Percentiles rank a stretch among this genome's conserved stretches.
Evolutionary conservation across 768 basidiomycete species (phyloP).

Genomic region (Chalciporus piperatus): DNA sequence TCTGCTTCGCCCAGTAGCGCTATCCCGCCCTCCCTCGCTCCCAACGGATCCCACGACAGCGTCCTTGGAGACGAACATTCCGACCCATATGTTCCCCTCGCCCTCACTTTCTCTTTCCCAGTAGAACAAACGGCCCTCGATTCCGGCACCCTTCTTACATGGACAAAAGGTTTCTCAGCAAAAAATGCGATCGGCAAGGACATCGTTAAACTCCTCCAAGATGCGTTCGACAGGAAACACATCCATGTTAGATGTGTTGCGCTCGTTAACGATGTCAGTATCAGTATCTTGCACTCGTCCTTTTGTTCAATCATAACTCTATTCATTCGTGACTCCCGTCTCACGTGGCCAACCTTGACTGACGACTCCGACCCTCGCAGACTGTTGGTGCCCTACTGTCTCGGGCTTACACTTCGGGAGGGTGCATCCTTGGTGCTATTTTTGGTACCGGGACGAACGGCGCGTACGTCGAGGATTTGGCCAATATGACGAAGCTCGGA

Average conservation of each 20-base stretch:
- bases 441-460: conserved; percentile 99
- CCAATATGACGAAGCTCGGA: conserved; percentile 81
- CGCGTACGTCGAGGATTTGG: conserved; percentile 88
- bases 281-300: conserved; percentile 32
- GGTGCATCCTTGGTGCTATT: conserved; percentile 85
- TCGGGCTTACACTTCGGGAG: conserved; percentile 89
- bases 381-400: conserved; percentile 95
- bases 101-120: conserved; percentile 96
- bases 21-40: conserved; percentile 27
- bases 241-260: conserved; percentile 90
- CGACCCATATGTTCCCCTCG: conserved; percentile 59
- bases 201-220: conserved; percentile 84
- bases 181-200: conserved; percentile 89
- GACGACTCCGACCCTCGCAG: conserved; percentile 37
- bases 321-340: conserved; percentile 2
- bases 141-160: conserved; percentile 86
- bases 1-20: conserved; percentile 27
- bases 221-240: conserved; percentile 89
- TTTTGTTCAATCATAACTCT: not conserved
- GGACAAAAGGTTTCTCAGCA: conserved; percentile 96
- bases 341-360: conserved; percentile 5
- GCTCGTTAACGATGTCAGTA: conserved; percentile 87
- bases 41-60: conserved; percentile 11
- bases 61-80: conserved; percentile 16
- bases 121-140: conserved; percentile 95